phyloP scores from a whole-genome alignment of 352 stramenopile species.

The Globisporangium uncinulatum region DNA sequence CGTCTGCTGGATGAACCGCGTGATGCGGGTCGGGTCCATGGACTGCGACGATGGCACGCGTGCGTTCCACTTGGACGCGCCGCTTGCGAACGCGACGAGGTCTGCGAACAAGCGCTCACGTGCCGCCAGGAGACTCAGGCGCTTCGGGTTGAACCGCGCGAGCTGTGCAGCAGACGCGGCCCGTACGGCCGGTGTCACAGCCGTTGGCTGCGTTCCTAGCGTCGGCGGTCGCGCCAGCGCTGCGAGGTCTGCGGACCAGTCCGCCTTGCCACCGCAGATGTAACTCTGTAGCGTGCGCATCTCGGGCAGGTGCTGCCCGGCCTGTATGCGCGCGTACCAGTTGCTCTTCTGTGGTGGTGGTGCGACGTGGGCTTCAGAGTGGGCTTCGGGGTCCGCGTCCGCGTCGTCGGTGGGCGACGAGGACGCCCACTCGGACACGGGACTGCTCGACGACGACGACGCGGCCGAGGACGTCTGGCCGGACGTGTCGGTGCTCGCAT shows the following conservation, averaged over 20 bases:
- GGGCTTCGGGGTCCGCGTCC: constrained; percentile 5
- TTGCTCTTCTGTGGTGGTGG: constrained; percentile 19
- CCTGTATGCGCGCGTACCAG: constrained; percentile 49
- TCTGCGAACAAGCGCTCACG: constrained; percentile 42
- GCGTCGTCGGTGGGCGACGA: constrained; percentile 38
- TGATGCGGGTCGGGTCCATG: constrained; percentile 59
- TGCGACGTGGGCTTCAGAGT: constrained; percentile 8
- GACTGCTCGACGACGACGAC: constrained; percentile 32
- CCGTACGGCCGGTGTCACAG: neutral
- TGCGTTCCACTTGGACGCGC: constrained; percentile 67
- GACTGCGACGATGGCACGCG: constrained; percentile 32
- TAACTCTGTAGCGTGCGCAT: constrained; percentile 54
- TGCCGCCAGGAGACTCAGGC: constrained; percentile 52
- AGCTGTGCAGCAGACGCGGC: constrained; percentile 10
- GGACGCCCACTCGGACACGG: constrained; percentile 38
- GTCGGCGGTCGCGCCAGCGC: neutral
- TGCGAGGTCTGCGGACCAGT: constrained; percentile 48
- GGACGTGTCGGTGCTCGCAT: neutral
- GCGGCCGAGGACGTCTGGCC: constrained; percentile 2
- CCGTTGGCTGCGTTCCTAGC: neutral
- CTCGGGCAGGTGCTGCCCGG: constrained; percentile 39
- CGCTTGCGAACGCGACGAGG: constrained; percentile 53
- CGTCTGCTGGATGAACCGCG: constrained; percentile 62
- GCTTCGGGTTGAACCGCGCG: constrained; percentile 24
- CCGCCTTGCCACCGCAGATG: constrained; percentile 53